phyloP scores from a whole-genome alignment of 768 basidiomycete species.

The Tylopilus balloui region DNA sequence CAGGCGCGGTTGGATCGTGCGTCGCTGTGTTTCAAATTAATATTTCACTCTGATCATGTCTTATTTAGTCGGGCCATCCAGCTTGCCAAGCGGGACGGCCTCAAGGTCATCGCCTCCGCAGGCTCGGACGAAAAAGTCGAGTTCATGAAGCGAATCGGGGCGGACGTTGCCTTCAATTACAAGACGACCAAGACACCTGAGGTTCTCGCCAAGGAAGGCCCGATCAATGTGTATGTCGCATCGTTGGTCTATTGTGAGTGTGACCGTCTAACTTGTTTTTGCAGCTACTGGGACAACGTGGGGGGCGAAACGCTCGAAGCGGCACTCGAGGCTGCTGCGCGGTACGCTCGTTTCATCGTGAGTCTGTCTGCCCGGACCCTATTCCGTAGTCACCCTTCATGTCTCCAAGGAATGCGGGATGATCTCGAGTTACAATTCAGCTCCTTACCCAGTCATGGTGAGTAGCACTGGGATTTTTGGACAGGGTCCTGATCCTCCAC shows the following conservation, averaged over 20 bases:
- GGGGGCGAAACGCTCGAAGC: slow-evolving; percentile 5
- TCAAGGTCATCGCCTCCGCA: slow-evolving; percentile 7
- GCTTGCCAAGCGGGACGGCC: slow-evolving; percentile 8
- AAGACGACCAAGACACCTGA: slow-evolving; percentile 5
- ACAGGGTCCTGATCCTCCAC: not conserved
- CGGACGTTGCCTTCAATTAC: slow-evolving; percentile 2
- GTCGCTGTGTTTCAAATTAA: not conserved
- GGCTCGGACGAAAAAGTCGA: slow-evolving; percentile 3
- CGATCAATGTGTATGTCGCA: not conserved
- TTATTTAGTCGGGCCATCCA: slow-evolving; percentile 1
- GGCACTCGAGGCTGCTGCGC: slow-evolving; percentile 1
- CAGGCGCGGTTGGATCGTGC: slow-evolving; percentile 3
- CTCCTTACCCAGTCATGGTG: not conserved
- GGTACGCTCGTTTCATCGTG: slow-evolving; percentile 5
- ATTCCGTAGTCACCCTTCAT: not conserved
- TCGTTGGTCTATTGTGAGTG: not conserved
- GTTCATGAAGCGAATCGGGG: slow-evolving; percentile 3
- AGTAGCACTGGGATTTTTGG: not conserved
- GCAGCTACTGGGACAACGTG: slow-evolving; percentile 5
- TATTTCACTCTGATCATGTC: not conserved
- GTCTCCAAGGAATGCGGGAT: not conserved
- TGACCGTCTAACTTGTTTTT: not conserved
- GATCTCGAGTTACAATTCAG: not conserved
- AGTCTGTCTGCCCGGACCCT: not conserved
- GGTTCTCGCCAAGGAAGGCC: slow-evolving; percentile 4